Evolutionary conservation across 2,329 filamentous ascomycete genomes (phyloP).

Genomic region (Arthrobotrys megalospora): DNA sequence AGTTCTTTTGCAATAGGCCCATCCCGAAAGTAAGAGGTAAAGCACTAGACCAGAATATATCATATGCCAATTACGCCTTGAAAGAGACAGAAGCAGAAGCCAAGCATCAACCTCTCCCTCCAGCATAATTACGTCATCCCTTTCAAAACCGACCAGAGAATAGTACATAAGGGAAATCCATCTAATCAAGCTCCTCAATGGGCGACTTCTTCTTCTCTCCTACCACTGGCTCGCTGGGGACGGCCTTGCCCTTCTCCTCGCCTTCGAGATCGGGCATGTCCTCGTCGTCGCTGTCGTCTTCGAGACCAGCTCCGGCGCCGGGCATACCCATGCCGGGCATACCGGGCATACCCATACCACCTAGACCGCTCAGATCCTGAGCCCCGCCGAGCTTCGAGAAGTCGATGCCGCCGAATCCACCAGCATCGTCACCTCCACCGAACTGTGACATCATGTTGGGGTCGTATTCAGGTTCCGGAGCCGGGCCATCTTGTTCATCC

Average conservation of each 20-base stretch:
- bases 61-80: constrained; percentile 22
- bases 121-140: constrained; percentile 30
- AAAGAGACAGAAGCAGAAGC: constrained; percentile 21
- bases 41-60: constrained; percentile 18
- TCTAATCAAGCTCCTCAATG: constrained; percentile 49
- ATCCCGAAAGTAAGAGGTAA: constrained; percentile 13
- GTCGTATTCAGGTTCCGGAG: constrained; percentile 74
- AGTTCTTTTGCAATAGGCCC: constrained; percentile 29
- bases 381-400: constrained; percentile 89
- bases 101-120: constrained; percentile 25
- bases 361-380: constrained; percentile 70
- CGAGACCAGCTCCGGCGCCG: constrained; percentile 46
- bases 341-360: constrained; percentile 68
- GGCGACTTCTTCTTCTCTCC: constrained; percentile 43
- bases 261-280: constrained; percentile 65
- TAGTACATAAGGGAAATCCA: constrained; percentile 1
- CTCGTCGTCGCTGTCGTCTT: constrained; percentile 62
- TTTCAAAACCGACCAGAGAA: constrained; percentile 1
- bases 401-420: constrained; percentile 79
- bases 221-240: constrained; percentile 40
- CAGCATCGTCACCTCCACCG: constrained; percentile 66
- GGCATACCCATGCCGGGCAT: constrained; percentile 26
- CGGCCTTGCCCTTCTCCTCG: constrained; percentile 43
- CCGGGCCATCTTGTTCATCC: constrained; percentile 94
- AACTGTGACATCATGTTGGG: constrained; percentile 69